phyloP scores from a whole-genome alignment of 2,329 filamentous ascomycete species.

The Trichophyton mentagrophytes region DNA sequence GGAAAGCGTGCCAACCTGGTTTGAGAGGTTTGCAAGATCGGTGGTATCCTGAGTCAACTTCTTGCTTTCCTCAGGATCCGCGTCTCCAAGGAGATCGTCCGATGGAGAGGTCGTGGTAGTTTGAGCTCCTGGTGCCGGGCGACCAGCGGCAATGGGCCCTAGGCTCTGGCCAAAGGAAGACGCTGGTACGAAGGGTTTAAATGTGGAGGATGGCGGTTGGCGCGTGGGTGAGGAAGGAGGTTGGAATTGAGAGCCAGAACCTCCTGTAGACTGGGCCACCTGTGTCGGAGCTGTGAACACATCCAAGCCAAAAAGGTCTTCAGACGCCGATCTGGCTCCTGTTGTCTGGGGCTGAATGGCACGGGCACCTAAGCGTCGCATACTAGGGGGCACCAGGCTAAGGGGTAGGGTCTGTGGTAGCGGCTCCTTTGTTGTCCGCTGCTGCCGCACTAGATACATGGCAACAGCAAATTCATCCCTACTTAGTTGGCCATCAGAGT shows the following conservation, averaged over 20 bases:
- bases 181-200: slow-evolving; percentile 85
- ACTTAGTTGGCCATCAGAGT: slow-evolving; percentile 71
- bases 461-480: slow-evolving; percentile 92
- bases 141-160: slow-evolving; percentile 60
- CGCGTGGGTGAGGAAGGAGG: slow-evolving; percentile 33
- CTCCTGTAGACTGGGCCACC: slow-evolving; percentile 56
- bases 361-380: slow-evolving; percentile 46
- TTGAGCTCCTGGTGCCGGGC: not conserved
- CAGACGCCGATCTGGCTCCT: slow-evolving; percentile 65
- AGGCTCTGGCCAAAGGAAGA: slow-evolving; percentile 83
- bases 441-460: slow-evolving; percentile 91
- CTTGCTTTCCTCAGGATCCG: slow-evolving; percentile 75
- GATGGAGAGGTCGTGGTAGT: slow-evolving; percentile 42
- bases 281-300: slow-evolving; percentile 52
- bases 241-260: slow-evolving; percentile 49
- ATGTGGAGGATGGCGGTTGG: slow-evolving; percentile 38
- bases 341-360: slow-evolving; percentile 27
- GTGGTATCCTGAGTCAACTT: slow-evolving; percentile 80
- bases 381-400: slow-evolving; percentile 71
- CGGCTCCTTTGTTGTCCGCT: slow-evolving; percentile 58
- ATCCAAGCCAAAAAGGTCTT: slow-evolving; percentile 89
- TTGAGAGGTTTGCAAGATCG: slow-evolving; percentile 89
- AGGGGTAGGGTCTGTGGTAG: slow-evolving; percentile 67
- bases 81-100: slow-evolving; percentile 84
- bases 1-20: slow-evolving; percentile 80